Percentiles rank a stretch among this genome's conserved stretches.
These are phyloP conservation scores for Scheffersomyces lignosus DNA, from an alignment of 805 yeast genomes.

Conservation along the genomic window DNA sequence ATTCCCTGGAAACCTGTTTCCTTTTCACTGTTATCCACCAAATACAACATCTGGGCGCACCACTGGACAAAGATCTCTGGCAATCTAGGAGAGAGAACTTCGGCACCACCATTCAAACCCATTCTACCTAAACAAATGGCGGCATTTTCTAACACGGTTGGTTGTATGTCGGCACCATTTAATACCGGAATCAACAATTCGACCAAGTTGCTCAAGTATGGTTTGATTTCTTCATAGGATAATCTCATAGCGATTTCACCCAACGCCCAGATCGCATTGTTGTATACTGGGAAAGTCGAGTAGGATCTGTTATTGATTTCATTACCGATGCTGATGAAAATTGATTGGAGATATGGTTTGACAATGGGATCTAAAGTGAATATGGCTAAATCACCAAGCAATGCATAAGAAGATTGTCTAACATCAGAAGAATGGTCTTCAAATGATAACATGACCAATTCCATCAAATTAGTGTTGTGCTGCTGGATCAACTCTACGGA, in stretches of 20 bases:
- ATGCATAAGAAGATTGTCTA: conserved; percentile 88
- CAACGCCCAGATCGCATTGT: conserved; percentile 91
- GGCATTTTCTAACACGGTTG: conserved; percentile 77
- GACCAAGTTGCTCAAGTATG: conserved; percentile 55
- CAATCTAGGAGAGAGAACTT: conserved; percentile 55
- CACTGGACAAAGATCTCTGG: conserved; percentile 61
- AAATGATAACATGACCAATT: conserved; percentile 64
- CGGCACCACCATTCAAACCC: conserved; percentile 61
- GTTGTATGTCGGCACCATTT: conserved; percentile 52
- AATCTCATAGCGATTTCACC: conserved; percentile 80
- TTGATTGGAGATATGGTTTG: conserved; percentile 47
- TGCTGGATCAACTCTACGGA: conserved; percentile 54
- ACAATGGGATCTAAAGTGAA: conserved; percentile 48
- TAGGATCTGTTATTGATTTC: conserved; percentile 59
- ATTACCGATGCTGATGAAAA: conserved; percentile 65
- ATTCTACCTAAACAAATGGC: conserved; percentile 89
- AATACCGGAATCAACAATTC: conserved; percentile 61
- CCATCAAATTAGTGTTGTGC: conserved; percentile 47
- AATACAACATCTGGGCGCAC: conserved; percentile 65
- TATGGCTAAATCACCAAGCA: conserved; percentile 86
- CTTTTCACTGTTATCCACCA: conserved; percentile 84
- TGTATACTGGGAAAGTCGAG: conserved; percentile 62
- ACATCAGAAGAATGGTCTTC: conserved; percentile 82
- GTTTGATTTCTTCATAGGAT: conserved; percentile 44
- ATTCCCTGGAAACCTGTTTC: conserved; percentile 86